Evolutionary conservation across 2,329 filamentous ascomycete genomes (phyloP).

Genomic region (Anthostomella pinea): DNA sequence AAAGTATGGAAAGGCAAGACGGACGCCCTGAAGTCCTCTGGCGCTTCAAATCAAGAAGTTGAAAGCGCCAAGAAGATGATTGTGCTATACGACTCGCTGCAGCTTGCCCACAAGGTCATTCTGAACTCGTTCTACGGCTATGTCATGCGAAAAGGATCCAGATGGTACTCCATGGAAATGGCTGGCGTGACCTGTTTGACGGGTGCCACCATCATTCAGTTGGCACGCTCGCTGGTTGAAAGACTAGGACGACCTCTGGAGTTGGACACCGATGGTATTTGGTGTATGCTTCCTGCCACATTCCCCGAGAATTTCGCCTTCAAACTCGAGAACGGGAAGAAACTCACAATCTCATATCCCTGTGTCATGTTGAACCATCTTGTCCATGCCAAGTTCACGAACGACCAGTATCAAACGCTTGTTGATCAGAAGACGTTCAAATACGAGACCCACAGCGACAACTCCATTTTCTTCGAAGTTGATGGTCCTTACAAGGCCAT

Average conservation of each 20-base stretch:
- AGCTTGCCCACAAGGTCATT: conserved; percentile 98
- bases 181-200: conserved; percentile 97
- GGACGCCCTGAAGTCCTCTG: conserved; percentile 77
- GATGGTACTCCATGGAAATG: conserved; percentile 99
- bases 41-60: conserved; percentile 71
- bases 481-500: conserved; percentile 97
- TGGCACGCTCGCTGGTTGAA: conserved; percentile 91
- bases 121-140: conserved; percentile 99
- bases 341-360: conserved; percentile 92
- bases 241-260: conserved; percentile 89
- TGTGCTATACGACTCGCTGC: conserved; percentile 88
- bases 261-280: conserved; percentile 97
- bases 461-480: conserved; percentile 99
- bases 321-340: conserved; percentile 93
- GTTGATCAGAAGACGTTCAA: conserved; percentile 75
- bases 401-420: conserved; percentile 94
- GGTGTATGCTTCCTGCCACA: conserved; percentile 95
- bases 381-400: conserved; percentile 92
- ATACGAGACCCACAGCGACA: conserved; percentile 97
- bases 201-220: conserved; percentile 92
- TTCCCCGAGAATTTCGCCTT: conserved; percentile 97
- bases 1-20: conserved; percentile 99
- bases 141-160: conserved; percentile 97
- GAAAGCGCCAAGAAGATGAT: conserved; percentile 99
- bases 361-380: conserved; percentile 99